A percentile compares a stretch with the other conserved stretches of the same genome.
Evolutionary conservation across 225 moss, liverwort and hornwort species (phyloP).

Genomic region (Antitrichia curtipendula): DNA sequence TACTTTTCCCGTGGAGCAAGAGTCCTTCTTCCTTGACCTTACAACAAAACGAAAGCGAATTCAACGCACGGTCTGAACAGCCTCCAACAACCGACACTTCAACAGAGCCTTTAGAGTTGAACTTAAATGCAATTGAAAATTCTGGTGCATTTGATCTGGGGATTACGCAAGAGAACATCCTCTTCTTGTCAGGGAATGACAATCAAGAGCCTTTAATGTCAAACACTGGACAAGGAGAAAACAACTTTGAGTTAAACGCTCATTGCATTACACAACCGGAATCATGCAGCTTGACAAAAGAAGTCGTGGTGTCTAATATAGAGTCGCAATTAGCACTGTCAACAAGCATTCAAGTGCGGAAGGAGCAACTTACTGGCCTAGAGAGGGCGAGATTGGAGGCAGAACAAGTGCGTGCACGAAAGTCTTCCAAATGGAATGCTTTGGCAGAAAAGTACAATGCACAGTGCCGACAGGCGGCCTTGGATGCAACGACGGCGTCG

Average conservation of each 20-base stretch:
- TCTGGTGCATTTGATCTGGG: neutral
- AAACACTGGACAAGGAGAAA: neutral
- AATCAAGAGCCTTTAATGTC: neutral
- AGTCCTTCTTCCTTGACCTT: neutral
- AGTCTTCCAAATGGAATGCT: slow-evolving; percentile 24
- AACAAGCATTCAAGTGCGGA: neutral
- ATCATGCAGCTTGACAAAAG: neutral
- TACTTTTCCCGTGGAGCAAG: neutral
- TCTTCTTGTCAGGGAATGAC: neutral
- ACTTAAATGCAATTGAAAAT: neutral
- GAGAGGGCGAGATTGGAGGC: slow-evolving; percentile 38
- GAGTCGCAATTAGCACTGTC: neutral
- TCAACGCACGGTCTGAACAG: neutral
- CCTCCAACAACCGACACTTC: neutral
- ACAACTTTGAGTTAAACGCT: neutral
- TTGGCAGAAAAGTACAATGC: slow-evolving; percentile 5
- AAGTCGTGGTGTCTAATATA: neutral
- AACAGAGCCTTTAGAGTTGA: neutral
- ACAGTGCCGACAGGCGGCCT: neutral
- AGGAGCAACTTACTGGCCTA: slow-evolving; percentile 1
- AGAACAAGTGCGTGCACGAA: slow-evolving; percentile 30
- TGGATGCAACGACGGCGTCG: neutral
- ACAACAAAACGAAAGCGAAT: neutral
- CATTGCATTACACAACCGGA: neutral
- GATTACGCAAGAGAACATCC: neutral